Evolutionary conservation across 2,329 filamentous ascomycete genomes (phyloP).

Genomic region (Fusarium sp.): DNA sequence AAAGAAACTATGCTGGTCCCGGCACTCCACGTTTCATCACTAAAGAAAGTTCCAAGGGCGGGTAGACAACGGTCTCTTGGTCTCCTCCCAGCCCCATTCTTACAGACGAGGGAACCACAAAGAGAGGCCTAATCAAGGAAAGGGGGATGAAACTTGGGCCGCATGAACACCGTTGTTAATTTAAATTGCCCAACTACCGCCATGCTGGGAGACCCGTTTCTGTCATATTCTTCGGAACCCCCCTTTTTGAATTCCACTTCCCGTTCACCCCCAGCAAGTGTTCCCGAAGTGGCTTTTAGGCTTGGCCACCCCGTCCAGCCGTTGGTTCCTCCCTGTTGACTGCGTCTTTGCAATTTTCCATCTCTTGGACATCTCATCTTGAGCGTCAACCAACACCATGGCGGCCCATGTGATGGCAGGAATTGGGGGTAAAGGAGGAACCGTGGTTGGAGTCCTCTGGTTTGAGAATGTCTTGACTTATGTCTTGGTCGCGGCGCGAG

Average conservation of each 20-base stretch:
- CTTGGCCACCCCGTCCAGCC: neutral
- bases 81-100: neutral
- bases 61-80: neutral
- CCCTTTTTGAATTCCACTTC: neutral
- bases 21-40: neutral
- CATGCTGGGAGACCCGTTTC: neutral
- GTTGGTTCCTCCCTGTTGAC: neutral
- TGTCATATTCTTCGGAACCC: neutral
- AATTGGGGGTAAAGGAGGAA: conserved; percentile 16
- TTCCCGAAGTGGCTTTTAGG: neutral
- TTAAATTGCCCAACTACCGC: conserved; percentile 5
- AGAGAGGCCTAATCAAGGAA: neutral
- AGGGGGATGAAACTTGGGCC: neutral
- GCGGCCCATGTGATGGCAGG: neutral
- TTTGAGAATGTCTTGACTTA: conserved; percentile 16
- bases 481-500: conserved; percentile 6
- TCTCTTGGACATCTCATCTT: neutral
- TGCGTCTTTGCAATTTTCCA: neutral
- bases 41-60: neutral
- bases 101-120: neutral
- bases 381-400: neutral
- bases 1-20: neutral
- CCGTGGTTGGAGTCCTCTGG: conserved; percentile 21
- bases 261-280: neutral
- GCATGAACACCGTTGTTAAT: neutral